Percentiles rank a stretch among this genome's conserved stretches.
phyloP scores from a whole-genome alignment of 805 yeast genomes.

The Candida krabiensis region DNA sequence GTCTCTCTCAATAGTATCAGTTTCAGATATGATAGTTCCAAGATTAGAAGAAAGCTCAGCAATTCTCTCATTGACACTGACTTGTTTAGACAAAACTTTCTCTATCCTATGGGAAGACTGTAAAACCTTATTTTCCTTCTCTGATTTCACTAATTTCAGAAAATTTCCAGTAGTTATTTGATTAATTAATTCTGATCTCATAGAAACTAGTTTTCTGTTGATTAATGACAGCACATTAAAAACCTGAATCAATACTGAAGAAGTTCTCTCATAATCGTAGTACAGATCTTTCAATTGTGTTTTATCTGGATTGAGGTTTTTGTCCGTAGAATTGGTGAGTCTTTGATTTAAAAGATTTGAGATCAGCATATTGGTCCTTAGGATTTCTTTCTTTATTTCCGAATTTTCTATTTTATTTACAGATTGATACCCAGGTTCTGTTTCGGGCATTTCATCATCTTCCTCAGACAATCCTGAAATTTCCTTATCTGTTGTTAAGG shows the following conservation, averaged over 20 bases:
- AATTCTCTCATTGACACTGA: constrained; percentile 14
- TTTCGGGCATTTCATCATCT: neutral
- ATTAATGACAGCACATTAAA: constrained; percentile 18
- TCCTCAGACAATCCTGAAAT: neutral
- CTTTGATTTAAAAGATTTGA: constrained; percentile 13
- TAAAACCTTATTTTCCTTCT: constrained; percentile 18
- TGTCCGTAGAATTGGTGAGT: constrained; percentile 2
- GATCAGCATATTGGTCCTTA: neutral
- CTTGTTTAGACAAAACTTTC: constrained; percentile 32
- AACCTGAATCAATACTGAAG: constrained; percentile 18
- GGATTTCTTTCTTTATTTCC: neutral
- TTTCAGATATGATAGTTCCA: constrained; percentile 10
- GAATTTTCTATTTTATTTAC: neutral
- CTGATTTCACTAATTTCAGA: constrained; percentile 14
- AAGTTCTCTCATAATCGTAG: constrained; percentile 14
- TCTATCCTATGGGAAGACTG: constrained; percentile 33
- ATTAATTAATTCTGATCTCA: constrained; percentile 24
- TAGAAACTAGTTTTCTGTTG: constrained; percentile 16
- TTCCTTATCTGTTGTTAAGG: constrained; percentile 4
- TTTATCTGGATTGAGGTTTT: constrained; percentile 10
- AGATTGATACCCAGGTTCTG: neutral
- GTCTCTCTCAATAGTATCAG: constrained; percentile 10
- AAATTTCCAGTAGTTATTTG: constrained; percentile 24
- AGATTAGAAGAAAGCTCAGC: constrained; percentile 13
- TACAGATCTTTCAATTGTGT: constrained; percentile 18